Base-by-base conservation (phyloP, 1,139 yeast species). In the Dujonia santamariae region DNA sequence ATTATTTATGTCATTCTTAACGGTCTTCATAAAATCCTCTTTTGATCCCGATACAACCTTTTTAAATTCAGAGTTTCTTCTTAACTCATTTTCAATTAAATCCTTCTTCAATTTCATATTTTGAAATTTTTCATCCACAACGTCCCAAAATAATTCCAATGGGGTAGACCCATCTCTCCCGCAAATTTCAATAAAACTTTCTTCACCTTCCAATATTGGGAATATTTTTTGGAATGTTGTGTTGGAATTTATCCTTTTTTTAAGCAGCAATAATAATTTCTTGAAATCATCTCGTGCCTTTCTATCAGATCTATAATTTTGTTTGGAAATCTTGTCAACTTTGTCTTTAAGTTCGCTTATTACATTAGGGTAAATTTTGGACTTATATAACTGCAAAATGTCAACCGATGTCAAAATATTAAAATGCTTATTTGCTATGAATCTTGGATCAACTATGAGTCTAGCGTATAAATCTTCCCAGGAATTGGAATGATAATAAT, bases 101-200 rank as follows among this genome's bases (percentile, higher is more conserved):
- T 82, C 87, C 37, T 75, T 74, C 48, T 80, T 78, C 16, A 78
- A 75, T 42, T 72, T 73, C 30, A 84, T 51, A 3, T 67, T 51
- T 38, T 80, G 75, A 22, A 71, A 69, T 47, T 78, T 77, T 36
- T 76, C 82, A 46, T 84, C 90, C 2, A 83, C 71, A 1, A 74
- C 53, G 53, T 90, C 96, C 78, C 87, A 75, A 48, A 85, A 86
- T 29, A 86, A 59, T 41, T 88, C 96, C 24, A 83, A 52, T 0
- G 96, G 85, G 1, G 80, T 70, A 0, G 97, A 87, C 0, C 97
- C 97, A 28, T 77, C 69, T 39, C 90, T 71, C 0, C 95, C 96
- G 40, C 88, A 71, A 28, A 87, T 47, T 16, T 72, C 78, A 12
- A 73, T 53, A 49, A 83, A 87, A 13, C 78, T 62, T 35, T 65